Base-by-base conservation (phyloP, 2,329 filamentous ascomycete genomes). In the Thelonectria discophora region DNA sequence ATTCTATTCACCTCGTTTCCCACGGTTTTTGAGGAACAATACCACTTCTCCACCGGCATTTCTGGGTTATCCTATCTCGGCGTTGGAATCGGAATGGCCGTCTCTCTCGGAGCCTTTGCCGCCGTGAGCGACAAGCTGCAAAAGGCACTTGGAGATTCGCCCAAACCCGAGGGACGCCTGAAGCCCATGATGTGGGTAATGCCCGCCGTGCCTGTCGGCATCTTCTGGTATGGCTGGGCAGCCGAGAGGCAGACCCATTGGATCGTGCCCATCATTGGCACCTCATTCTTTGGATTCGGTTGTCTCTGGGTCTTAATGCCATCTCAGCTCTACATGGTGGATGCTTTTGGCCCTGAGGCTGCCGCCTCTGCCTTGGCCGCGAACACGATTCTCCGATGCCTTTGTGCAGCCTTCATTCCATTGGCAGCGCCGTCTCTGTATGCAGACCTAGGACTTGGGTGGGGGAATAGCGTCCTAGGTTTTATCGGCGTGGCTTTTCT, bases 201-300 rank as follows among this genome's bases (percentile, higher is more conserved):
- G 0, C 67, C 86, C 8, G 75, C 86, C 45, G 79, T 88, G 3
- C 84, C 86, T 0, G 66, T 81, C 17, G 81, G 84, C 1, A 76
- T 88, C 0, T 81, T 87, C 66, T 80, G 82, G 74, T 88, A 88
- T 69, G 86, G 86, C 48, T 88, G 86, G 86, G 76, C 79, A 3
- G 84, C 83, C 0, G 78, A 86, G 47, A 77, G 79, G 47, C 72
- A 80, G 10, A 74, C 78, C 2, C 83, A 85, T 67, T 88, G 84
- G 84, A 84, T 88, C 47, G 78, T 86, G n/a, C 85, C 86, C 1
- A 85, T 87, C 60, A 79, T 87, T 43, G 86, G 85, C 13, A 84
- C 82, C 3, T 72, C 73, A 1, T 77, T 86, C 10, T 80, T 88
- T 56, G 83, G 83, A 0, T 73, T 81, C 7, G 84, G 84, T 1